phyloP scores from a whole-genome alignment of 805 yeast species.

The Danielozyma ontarioensis region DNA sequence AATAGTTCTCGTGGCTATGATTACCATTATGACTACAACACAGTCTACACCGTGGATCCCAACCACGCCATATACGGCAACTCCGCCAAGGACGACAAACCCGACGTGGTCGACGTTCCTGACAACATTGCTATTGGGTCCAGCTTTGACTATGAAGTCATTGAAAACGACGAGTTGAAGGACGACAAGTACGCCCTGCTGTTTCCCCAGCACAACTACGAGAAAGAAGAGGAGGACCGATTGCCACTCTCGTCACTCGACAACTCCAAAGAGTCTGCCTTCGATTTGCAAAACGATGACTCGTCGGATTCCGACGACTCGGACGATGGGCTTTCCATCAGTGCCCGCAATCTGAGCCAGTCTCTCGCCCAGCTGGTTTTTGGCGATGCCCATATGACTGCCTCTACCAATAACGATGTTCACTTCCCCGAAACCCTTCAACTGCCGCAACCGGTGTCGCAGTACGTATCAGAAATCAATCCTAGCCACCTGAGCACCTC shows the following conservation, averaged over 20 bases:
- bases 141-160: slow-evolving; percentile 33
- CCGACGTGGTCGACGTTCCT: slow-evolving; percentile 43
- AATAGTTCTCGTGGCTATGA: slow-evolving; percentile 63
- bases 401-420: slow-evolving; percentile 7
- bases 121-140: slow-evolving; percentile 40
- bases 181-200: slow-evolving; percentile 14
- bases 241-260: slow-evolving; percentile 15
- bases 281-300: neutral
- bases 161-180: slow-evolving; percentile 19
- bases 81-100: slow-evolving; percentile 21
- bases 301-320: slow-evolving; percentile 15
- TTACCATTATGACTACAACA: slow-evolving; percentile 73
- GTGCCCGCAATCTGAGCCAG: slow-evolving; percentile 36
- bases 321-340: slow-evolving; percentile 35
- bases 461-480: slow-evolving; percentile 23
- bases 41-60: slow-evolving; percentile 59
- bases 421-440: slow-evolving; percentile 16
- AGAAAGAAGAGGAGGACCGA: slow-evolving; percentile 4
- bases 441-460: slow-evolving; percentile 20
- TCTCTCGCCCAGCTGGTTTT: slow-evolving; percentile 40
- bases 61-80: slow-evolving; percentile 34
- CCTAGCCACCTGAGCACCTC: slow-evolving; percentile 31
- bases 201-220: slow-evolving; percentile 2
- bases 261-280: slow-evolving; percentile 7
- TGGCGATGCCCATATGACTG: slow-evolving; percentile 14